A percentile compares a stretch with the other conserved stretches of the same genome.
phyloP scores from a whole-genome alignment of 1,284 basidiomycete species.

The Paramarasmius palmivorus region DNA sequence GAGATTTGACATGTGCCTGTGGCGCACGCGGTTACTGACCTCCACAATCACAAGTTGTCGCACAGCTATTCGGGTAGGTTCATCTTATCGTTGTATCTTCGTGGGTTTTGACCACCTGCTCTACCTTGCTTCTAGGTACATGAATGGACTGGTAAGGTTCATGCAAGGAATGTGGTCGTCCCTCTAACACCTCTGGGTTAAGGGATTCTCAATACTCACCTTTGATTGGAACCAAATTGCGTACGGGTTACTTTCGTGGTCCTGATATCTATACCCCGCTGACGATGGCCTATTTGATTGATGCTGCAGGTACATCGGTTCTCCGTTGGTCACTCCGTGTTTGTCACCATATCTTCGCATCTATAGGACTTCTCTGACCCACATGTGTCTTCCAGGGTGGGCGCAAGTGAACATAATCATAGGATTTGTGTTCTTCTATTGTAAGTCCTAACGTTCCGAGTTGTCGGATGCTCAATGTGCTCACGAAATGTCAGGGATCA shows the following conservation, averaged over 20 bases:
- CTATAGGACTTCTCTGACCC: neutral
- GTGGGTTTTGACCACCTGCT: neutral
- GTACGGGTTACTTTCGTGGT: slow-evolving; percentile 36
- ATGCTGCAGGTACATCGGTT: slow-evolving; percentile 42
- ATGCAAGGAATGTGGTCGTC: neutral
- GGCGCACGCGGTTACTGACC: neutral
- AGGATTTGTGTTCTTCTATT: slow-evolving; percentile 76
- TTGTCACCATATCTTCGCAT: slow-evolving; percentile 7
- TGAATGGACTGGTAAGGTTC: slow-evolving; percentile 53
- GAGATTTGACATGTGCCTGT: slow-evolving; percentile 8
- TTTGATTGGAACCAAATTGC: slow-evolving; percentile 59
- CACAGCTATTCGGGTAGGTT: slow-evolving; percentile 46
- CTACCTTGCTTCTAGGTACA: slow-evolving; percentile 22
- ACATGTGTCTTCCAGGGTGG: slow-evolving; percentile 43
- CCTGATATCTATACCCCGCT: neutral
- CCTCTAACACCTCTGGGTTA: slow-evolving; percentile 4
- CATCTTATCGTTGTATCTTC: slow-evolving; percentile 53
- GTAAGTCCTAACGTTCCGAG: slow-evolving; percentile 28
- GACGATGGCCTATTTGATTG: slow-evolving; percentile 3
- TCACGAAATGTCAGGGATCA: slow-evolving; percentile 42
- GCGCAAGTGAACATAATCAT: slow-evolving; percentile 74
- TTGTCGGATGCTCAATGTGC: neutral
- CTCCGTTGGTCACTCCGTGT: slow-evolving; percentile 57
- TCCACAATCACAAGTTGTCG: slow-evolving; percentile 28
- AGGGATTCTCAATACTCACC: slow-evolving; percentile 43